Conservation (phyloP, 345 rosid genomes). For the sweet orange (Citrus sinensis) region DVS_A1.0 CM039164.1:21831001-21831500, state of each 20-base stretch:
- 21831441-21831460: constrained; percentile 55
- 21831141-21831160: too few relatives aligned
- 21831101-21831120: background rate
- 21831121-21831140: background rate
- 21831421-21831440: constrained; percentile 67
- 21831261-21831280: constrained; percentile 31
- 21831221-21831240: constrained; percentile 48
- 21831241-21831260: constrained; percentile 35
- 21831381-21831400: constrained; percentile 17
- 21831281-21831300: constrained; percentile 70
- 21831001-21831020: background rate
- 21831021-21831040: background rate
- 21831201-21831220: constrained; percentile 19
- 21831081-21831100: background rate
- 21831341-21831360: constrained; percentile 25
- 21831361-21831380: constrained; percentile 7
- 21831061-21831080: background rate
- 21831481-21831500: constrained; percentile 47
- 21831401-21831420: constrained; percentile 23
- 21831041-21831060: too few relatives aligned
- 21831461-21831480: constrained; percentile 33
- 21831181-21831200: background rate
- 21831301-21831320: constrained; percentile 78
- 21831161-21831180: background rate
- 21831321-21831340: constrained; percentile 83